Evolutionary conservation across 352 stramenopile genomes (phyloP), one percentile per base, ranked within the genome.

Genomic region (Thalassiosira mediterranea): DNA sequence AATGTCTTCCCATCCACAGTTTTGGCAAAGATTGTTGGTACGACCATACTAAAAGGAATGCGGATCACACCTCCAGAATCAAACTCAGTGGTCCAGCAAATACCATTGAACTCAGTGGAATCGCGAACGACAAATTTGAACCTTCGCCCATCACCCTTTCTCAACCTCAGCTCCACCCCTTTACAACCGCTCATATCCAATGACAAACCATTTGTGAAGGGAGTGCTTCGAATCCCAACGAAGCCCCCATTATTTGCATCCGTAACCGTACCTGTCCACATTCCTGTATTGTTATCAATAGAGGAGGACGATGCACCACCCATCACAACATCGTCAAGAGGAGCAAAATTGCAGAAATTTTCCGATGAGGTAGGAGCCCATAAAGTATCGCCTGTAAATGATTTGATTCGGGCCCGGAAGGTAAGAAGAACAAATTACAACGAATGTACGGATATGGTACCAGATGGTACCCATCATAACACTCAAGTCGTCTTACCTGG

Each of bases 281-380:
- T 79, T 51, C 85, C 85, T 29, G 75, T 84, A 15, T 66, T 70
- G 11, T 75, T 74, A 54, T 86, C 69, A 47, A 88, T 83, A 10
- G 42, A 81, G 5, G 79, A 89, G 0, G 67, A 86, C 3, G 81
- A 90, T 2, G 72, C 85, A 31, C 85, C 85, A 29, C 85, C 85
- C 83, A 91, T 91, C n/a, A 91, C 82, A 10, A 91, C 85, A 75
- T 91, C 85, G 64, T 91, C 85, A 3, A 90, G 59, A 15, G 81
- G 81, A 15, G 73, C 76, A 62, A 87, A 87, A 2, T 51, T 57
- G 63, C 88, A 90, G 28, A 76, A 68, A 37, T 80, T 76, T 29
- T 57, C 31, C 13, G 46, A 56, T 19, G 40, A 64, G 13, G 49
- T 58, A 51, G 65, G 62, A 28, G 48, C 52, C 85, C 81, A 91